Evolutionary conservation across 257 asterid genomes (phyloP).

Genomic region (Capsicum pubescens): DNA sequence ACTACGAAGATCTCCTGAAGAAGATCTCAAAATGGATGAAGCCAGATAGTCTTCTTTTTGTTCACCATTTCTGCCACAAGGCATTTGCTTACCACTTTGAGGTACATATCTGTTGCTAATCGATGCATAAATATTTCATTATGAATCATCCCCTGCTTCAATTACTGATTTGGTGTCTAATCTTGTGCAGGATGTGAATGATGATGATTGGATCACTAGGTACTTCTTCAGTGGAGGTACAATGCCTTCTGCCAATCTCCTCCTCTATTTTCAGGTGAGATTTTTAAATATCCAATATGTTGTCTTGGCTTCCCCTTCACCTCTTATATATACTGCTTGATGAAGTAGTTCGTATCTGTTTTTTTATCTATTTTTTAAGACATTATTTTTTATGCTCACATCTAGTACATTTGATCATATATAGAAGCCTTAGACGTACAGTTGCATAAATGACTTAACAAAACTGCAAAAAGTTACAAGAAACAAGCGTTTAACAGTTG

Average conservation of each 20-base stretch:
- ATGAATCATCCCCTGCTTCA: not conserved
- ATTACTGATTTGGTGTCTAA: not conserved
- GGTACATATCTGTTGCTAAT: conserved; percentile 47
- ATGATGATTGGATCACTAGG: conserved; percentile 94
- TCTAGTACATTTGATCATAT: not conserved
- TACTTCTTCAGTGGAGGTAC: conserved; percentile 95
- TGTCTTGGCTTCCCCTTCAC: too few relatives aligned
- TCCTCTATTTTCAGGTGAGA: conserved; percentile 93
- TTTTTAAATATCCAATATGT: not conserved
- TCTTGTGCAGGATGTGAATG: conserved; percentile 65
- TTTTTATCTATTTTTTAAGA: not conserved
- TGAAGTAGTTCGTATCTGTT: not conserved
- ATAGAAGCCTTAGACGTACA: not conserved
- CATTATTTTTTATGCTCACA: not conserved
- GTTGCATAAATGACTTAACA: not conserved
- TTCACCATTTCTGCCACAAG: conserved; percentile 89
- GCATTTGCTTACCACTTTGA: conserved; percentile 90
- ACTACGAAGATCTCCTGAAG: conserved; percentile 76
- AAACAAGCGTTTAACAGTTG: not conserved
- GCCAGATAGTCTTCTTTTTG: conserved; percentile 70
- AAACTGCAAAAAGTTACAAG: not conserved
- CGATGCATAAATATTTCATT: not conserved
- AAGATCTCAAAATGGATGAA: conserved; percentile 93
- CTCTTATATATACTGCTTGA: not conserved
- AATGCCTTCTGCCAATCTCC: conserved; percentile 88